Base-by-base conservation (phyloP, 208 protist species). In the Wallacemonas sp. region DNA sequence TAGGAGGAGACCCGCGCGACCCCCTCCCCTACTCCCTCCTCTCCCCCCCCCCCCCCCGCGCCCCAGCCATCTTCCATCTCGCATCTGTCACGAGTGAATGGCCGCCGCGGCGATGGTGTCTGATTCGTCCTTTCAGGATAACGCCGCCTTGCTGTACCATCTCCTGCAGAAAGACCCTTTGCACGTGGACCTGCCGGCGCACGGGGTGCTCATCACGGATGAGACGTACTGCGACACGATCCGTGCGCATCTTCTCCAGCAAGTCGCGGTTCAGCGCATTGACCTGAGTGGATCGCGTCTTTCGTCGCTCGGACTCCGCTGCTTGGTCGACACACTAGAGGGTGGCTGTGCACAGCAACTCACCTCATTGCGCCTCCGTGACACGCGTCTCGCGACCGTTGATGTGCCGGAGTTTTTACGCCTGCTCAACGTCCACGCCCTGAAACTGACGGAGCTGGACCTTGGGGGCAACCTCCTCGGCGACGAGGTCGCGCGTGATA, bases 161-260 rank as follows among this genome's bases (percentile, higher is more conserved):
- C 64, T 75, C 9, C 28, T 75, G 31, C 66, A 74, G 64, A 68
- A 72, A 55, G 70, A 74, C 39, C 76, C 68, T 1, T 19, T 70
- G 2, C 67, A 71, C 42, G 54, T 77, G 44, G 67, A 82, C 46
- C 38, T 75, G 28, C 66, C 70, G 22, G 54, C 62, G 30, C 21
- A 77, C 45, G 66, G 70, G 1, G 63, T 56, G 34, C 65, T 68
- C 8, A 55, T 77, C 1, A 55, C 19, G 8, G 69, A 65, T n/a
- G 66, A 68, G 26, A 56, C 68, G n/a, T 74, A 71, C 53, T 65
- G 72, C 47, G 42, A 72, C 15, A 63, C 58, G 36, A 47, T 82
- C 22, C 69, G 56, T 14, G 55, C 72, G 1, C 72, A 83, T 53
- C 62, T 83, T 4, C 49, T 77, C 11, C 66, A 75, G 33, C 71